Percentiles rank a stretch among this genome's conserved stretches.
Evolutionary conservation across 805 yeast genomes (phyloP).

Genomic region (Ogataea thermomethanolica): DNA sequence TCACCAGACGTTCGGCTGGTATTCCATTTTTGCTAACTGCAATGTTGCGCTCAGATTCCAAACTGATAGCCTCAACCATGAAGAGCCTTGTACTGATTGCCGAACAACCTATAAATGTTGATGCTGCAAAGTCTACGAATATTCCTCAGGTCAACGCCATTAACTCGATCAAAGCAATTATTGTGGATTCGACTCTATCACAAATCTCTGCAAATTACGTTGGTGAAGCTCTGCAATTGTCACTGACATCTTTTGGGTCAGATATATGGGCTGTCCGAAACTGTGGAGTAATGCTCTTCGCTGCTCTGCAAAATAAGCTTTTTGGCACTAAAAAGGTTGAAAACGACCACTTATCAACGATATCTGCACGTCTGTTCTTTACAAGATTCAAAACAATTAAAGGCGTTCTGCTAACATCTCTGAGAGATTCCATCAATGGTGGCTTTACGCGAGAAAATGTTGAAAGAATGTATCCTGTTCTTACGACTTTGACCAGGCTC

Average conservation of each 20-base stretch:
- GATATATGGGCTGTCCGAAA: conserved; percentile 83
- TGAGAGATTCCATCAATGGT: conserved; percentile 31
- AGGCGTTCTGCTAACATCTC: conserved; percentile 43
- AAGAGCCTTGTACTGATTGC: conserved; percentile 54
- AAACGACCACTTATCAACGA: conserved; percentile 20
- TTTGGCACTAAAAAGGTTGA: conserved; percentile 59
- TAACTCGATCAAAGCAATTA: conserved; percentile 74
- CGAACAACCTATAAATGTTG: conserved; percentile 41
- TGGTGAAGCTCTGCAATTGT: conserved; percentile 54
- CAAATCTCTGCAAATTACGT: conserved; percentile 47
- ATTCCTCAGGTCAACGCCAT: conserved; percentile 93
- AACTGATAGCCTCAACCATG: conserved; percentile 49
- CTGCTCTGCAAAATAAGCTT: conserved; percentile 74
- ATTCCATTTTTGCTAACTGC: conserved; percentile 78
- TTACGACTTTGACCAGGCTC: conserved; percentile 67
- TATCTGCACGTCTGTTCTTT: conserved; percentile 61
- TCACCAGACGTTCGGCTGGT: conserved; percentile 91
- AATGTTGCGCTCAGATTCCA: conserved; percentile 52
- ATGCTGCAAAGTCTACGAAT: conserved; percentile 49
- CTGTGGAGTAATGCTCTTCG: conserved; percentile 90
- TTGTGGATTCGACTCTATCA: conserved; percentile 67
- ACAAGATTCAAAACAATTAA: conserved; percentile 55
- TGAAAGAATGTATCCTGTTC: conserved; percentile 70
- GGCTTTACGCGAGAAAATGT: conserved; percentile 32
- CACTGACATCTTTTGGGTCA: conserved; percentile 62